Base-by-base conservation (phyloP, 768 basidiomycete species). In the Boletus vinaceobasis region DNA sequence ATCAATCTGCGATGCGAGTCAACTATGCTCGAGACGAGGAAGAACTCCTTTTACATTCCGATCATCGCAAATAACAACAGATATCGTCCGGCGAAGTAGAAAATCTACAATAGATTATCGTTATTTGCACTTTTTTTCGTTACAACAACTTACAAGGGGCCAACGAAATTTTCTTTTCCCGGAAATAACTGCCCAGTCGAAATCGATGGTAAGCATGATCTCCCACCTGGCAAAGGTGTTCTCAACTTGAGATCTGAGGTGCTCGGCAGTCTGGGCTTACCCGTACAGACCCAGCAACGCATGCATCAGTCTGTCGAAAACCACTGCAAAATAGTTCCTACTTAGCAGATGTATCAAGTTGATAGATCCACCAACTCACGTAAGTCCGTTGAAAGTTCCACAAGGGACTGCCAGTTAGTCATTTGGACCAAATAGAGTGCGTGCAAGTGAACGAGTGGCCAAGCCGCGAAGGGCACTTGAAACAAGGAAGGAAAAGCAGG, bases 31-130 rank as follows among this genome's bases (percentile, higher is more conserved):
- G 19, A 36, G 14, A 33, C 21, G 11, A 32, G 8, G 4, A 51
- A 38, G 10, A 13, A 14, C 7, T 11, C 1, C 7, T 60, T 76
- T 57, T 55, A 78, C 79, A 79, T 77, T 55, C 78, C 78, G 19
- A 79, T 71, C 62, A 79, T 64, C 9, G 78, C 75, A 45, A 74
- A 73, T 17, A 80, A 64, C 35, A 79, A 60, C 32, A 72, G 53
- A 65, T 80, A 79, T 52, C 78, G 75, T 4, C 74, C 75, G 7
- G 71, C 57, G 50, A 79, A 78, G 63, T 79, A 79, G 55, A 77
- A 79, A 29, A 70, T 63, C 77, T 79, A 43, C 5, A 23, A 48
- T 10, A 2, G 74, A 44, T 2, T 23, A 36, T 42, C 4, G 14
- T 52, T 23, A 48, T 48, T 33, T n/a, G 26, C 43, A 38, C 29